Base-by-base conservation (phyloP, 306 rosid genomes). In the Adenanthera pavonina region DNA sequence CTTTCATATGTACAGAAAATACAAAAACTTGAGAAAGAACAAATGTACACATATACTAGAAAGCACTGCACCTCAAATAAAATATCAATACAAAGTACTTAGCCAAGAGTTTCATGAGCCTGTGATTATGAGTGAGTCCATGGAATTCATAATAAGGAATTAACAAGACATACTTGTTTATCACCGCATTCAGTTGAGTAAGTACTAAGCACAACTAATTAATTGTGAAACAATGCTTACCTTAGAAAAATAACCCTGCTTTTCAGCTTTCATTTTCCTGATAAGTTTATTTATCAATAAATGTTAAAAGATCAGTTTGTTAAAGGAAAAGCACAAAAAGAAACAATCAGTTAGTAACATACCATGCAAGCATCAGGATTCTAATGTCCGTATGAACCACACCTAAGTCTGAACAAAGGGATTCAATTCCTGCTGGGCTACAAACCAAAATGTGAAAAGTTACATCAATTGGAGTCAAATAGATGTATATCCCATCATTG, bases 251-350 rank as follows among this genome's bases (percentile, higher is more conserved):
- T 83, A 92, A 44, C 94, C 94, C 76, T 90, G 97, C 85, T 82
- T 90, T 87, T 86, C 83, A 4, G 97, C 92, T 75, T 80, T 87
- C 92, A 90, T 20, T 85, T 90, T 92, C 97, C 97, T 90, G 90
- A 53, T 49, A 82, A 84, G 14, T 83, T 38, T 61, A 76, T 3
- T 73, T 36, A 84, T 66, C 49, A 25, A 69, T 33, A 33, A 48
- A 65, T 12, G 20, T 49, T 57, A 76, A 68, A 61, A 65, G 25
- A 84, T 12, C 72, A 59, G 13, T 62, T 81, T 76, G 44, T 25
- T 47, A 56, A 9, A 74, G 57, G 36, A 34, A 60, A 61, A 52
- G 49, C 20, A 5, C 15, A 43, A 68, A 41, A 74, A 61, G 47
- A 20, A 80, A 60, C 60, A 16, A 35, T 35, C 1, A 47, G 25